Evolutionary conservation across 129 eudicot species (phyloP).

Genomic region (Flaveria sonorensis): DNA sequence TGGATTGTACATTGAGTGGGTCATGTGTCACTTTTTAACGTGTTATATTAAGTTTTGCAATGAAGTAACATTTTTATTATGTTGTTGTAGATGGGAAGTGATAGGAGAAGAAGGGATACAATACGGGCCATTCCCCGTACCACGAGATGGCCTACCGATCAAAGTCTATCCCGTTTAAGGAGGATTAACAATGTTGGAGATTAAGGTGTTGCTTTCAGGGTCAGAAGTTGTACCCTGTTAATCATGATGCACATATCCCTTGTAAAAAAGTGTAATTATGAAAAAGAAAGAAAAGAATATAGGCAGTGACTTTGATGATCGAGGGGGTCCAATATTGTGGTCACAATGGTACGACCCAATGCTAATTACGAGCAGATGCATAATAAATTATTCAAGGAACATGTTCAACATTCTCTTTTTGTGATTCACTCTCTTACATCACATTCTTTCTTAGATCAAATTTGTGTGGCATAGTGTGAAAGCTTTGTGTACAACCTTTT

Average conservation of each 20-base stretch:
- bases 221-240: slow-evolving; percentile 23
- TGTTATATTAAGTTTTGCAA: not conserved
- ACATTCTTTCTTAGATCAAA: slow-evolving; percentile 20
- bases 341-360: slow-evolving; percentile 23
- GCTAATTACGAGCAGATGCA: slow-evolving; percentile 22
- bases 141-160: slow-evolving; percentile 66
- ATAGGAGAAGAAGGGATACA: slow-evolving; percentile 72
- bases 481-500: not conserved
- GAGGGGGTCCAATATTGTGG: slow-evolving; percentile 15
- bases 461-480: slow-evolving; percentile 18
- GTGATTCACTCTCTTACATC: slow-evolving; percentile 17
- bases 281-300: not conserved
- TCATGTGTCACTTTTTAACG: not conserved
- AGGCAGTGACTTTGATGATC: slow-evolving; percentile 16
- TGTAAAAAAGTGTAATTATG: slow-evolving; percentile 32
- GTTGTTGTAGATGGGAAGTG: slow-evolving; percentile 64
- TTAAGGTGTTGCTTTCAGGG: slow-evolving; percentile 23
- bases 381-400: slow-evolving; percentile 17
- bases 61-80: not conserved
- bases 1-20: too few species aligned
- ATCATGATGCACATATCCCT: slow-evolving; percentile 7
- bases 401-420: slow-evolving; percentile 3
- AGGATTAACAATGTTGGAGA: not conserved
- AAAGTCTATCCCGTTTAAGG: slow-evolving; percentile 21
- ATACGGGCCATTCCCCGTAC: slow-evolving; percentile 82